Base-by-base conservation (phyloP, 768 basidiomycete species). In the Asterophora lycoperdoides region DNA sequence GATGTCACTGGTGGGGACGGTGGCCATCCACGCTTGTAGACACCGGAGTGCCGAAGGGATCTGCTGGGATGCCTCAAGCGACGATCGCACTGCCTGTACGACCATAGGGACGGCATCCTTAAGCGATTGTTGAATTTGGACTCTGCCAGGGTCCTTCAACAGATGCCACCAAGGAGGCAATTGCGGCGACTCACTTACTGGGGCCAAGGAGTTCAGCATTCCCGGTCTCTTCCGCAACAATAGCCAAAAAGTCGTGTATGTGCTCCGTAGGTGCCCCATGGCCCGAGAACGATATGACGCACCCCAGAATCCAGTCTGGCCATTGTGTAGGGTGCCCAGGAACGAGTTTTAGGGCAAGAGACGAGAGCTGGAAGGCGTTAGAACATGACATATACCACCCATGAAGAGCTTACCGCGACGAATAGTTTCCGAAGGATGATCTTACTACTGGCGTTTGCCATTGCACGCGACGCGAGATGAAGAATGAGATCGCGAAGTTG, bases 341-440 rank as follows among this genome's bases (percentile, higher is more conserved):
- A 36, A 76, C 77, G 42, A 89, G 74, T 65, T 87, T 81, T 48
- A 93, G 66, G 33, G 89, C 89, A 48, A 90, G 66, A 13, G 84
- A 79, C 3, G 80, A 79, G 51, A 85, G 71, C 83, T 85, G 58
- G n/a, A 44, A 30, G 38, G 35, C 50, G 26, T 49, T 34, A 53
- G 48, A 43, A 34, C 28, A 43, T 14, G 51, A 47, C 30, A 48
- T 40, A 33, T 47, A 44, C 11, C 39, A 15, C 3, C 7, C 55
- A 40, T 8, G 45, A 41, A 39, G 42, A 28, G 40, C 42, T 23
- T 69, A 94, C 90, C 42, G 89, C 83, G 18, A 93, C 89, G 63
- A 88, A 96, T 14, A 94, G 69, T 61, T 94, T 96, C 46, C 91
- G 81, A 28, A 92, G 75, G 51, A 90, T 88, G 54, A 91, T 75